Evolutionary conservation across 1,284 basidiomycete species (phyloP), one percentile per base, ranked within the genome.

Genomic region (Rhodotorula sp.): DNA sequence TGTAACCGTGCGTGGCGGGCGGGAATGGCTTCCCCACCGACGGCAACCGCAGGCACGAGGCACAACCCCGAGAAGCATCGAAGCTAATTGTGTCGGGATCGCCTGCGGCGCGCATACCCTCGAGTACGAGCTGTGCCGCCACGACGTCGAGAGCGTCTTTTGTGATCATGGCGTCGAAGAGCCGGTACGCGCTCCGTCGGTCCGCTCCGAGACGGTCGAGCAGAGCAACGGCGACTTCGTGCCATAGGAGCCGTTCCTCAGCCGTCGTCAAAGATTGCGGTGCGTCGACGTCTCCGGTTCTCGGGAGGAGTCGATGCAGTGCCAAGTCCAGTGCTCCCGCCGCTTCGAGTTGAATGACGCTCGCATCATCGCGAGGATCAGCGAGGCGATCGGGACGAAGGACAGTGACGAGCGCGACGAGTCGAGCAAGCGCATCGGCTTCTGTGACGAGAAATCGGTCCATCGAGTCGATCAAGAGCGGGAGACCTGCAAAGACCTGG

Each of bases 1-100:
- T 56, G 60, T 69, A 68, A 24, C 70, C 70, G 62, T 69, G 62
- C 8, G 66, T 68, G 8, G 66, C 48, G 0, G 70, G 70, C 26
- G 67, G 67, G n/a, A 68, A 69, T 20, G 59, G 54, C 6, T 59
- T 51, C 3, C 67, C 63, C 29, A 71, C 61, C 0, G 62, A 66
- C 7, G 55, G 70, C 18, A 71, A 48, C 14, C 55, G 58, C 6
- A 71, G 42, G 49, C 33, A 20, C 29, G 59, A 57, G n/a, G 65
- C 56, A 10, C 59, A 44, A 2, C 48, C 29, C 2, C 17, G 60
- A 20, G 55, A 58, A 45, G 63, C 45, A 57, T 71, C 70, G 45
- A 71, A 71, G 18, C 62, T 53, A 58, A 69, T 49, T 48, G 49
- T 62, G 33, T 63, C 51, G 15, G 70, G 70, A n/a, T 48, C 48